These are phyloP conservation scores for Thraustotheca clavata DNA, from an alignment of 352 stramenopile genomes.

Conservation along the genomic window DNA sequence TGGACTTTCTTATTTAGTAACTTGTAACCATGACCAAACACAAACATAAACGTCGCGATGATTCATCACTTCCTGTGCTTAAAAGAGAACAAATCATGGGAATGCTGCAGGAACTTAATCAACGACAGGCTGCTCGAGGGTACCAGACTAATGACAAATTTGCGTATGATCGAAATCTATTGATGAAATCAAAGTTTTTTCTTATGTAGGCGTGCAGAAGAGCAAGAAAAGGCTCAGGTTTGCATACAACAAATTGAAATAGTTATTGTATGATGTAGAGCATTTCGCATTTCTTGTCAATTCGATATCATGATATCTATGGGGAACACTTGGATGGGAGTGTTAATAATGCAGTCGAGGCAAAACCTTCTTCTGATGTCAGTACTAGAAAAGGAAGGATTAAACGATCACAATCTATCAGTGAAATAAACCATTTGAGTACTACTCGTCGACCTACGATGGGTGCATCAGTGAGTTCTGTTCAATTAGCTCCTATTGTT, in stretches of 20 bases:
- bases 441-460: neutral
- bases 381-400: neutral
- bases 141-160: neutral
- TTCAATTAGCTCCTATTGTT: too few relatives aligned
- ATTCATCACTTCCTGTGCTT: neutral
- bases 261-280: neutral
- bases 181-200: neutral
- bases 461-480: too few relatives aligned
- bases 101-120: neutral
- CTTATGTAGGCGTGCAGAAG: neutral
- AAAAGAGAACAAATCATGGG: neutral
- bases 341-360: neutral
- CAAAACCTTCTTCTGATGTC: neutral
- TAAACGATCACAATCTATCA: neutral
- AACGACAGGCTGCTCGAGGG: neutral
- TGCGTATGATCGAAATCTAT: neutral
- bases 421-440: neutral
- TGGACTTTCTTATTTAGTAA: too few relatives aligned
- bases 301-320: conserved; percentile 20
- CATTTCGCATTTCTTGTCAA: conserved; percentile 10
- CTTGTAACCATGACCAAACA: neutral
- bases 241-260: neutral
- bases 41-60: neutral
- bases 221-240: conserved; percentile 14
- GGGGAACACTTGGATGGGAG: neutral